Percentiles rank a stretch among this genome's conserved stretches.
Conservation (phyloP, 2,329 filamentous ascomycete genomes). For the Phyllosticta citriasiana region DNA sequence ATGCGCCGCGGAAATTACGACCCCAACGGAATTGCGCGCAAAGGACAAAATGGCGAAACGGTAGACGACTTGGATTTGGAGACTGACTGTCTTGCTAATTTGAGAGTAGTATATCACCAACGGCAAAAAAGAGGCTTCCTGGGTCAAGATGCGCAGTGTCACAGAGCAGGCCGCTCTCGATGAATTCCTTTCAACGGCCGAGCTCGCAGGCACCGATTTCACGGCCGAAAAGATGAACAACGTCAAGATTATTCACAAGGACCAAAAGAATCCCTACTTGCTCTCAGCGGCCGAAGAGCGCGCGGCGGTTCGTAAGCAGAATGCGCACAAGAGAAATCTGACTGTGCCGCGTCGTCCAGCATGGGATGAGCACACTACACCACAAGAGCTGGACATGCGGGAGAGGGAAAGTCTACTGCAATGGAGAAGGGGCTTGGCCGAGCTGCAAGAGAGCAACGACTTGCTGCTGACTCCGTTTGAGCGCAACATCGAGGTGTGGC, state of each 20-base stretch:
- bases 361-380: conserved; percentile 81
- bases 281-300: conserved; percentile 78
- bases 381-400: conserved; percentile 64
- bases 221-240: conserved; percentile 99
- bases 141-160: conserved; percentile 99
- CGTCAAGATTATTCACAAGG: conserved; percentile 94
- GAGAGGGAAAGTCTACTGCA: conserved; percentile 75
- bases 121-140: conserved; percentile 78
- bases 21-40: conserved; percentile 55
- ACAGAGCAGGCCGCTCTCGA: conserved; percentile 95
- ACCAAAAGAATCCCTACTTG: conserved; percentile 92
- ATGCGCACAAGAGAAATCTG: conserved; percentile 64
- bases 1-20: conserved; percentile 61
- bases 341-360: conserved; percentile 83
- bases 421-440: conserved; percentile 84
- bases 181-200: conserved; percentile 90
- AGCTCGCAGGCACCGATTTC: conserved; percentile 96
- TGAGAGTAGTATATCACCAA: conserved; percentile 71
- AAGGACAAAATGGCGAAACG: conserved; percentile 66
- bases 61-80: conserved; percentile 26
- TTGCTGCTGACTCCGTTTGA: conserved; percentile 97
- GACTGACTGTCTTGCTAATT: conserved; percentile 16
- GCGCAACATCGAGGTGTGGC: conserved; percentile 94
- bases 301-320: conserved; percentile 68
- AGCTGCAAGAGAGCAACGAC: conserved; percentile 88